Conservation (phyloP, 1,139 yeast species). For the Scheffersomyces insectosa region DNA sequence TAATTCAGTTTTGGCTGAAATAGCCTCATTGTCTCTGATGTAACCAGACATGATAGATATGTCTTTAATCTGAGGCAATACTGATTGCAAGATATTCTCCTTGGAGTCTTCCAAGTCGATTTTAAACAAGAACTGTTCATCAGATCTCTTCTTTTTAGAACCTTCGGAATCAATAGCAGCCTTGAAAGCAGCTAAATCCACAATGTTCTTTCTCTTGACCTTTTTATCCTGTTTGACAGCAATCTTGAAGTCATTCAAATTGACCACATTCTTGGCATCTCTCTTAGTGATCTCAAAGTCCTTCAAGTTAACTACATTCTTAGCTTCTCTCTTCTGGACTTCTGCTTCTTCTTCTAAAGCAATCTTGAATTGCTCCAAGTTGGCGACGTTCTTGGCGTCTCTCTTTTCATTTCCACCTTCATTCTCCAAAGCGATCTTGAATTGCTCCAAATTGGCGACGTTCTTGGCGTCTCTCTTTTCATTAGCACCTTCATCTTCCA, state of each 20-base stretch:
- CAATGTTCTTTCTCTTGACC: conserved; percentile 1
- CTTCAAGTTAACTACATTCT: conserved; percentile 19
- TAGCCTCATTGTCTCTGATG: conserved; percentile 50
- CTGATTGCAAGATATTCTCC: conserved; percentile 27
- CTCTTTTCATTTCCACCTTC: conserved; percentile 3
- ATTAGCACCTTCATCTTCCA: conserved; percentile 3
- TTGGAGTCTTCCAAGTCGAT: conserved; percentile 9
- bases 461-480: conserved; percentile 16
- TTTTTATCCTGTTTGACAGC: conserved; percentile 1
- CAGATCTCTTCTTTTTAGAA: conserved; percentile 7
- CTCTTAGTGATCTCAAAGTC: conserved; percentile 13
- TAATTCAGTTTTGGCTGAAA: conserved; percentile 43
- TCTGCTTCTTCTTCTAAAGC: not conserved
- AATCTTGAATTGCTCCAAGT: conserved; percentile 4
- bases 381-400: conserved; percentile 21
- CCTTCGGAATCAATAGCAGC: conserved; percentile 2
- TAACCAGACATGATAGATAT: conserved; percentile 57
- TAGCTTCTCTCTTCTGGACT: conserved; percentile 19
- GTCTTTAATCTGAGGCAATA: conserved; percentile 43
- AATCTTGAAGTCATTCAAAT: conserved; percentile 3
- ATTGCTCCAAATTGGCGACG: conserved; percentile 17
- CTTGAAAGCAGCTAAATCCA: conserved; percentile 4
- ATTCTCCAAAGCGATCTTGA: conserved; percentile 4
- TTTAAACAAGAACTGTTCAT: conserved; percentile 12
- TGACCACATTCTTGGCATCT: conserved; percentile 23